Base-by-base conservation (phyloP, 495 filamentous ascomycete species). In the Podospora pseudocomata region DNA sequence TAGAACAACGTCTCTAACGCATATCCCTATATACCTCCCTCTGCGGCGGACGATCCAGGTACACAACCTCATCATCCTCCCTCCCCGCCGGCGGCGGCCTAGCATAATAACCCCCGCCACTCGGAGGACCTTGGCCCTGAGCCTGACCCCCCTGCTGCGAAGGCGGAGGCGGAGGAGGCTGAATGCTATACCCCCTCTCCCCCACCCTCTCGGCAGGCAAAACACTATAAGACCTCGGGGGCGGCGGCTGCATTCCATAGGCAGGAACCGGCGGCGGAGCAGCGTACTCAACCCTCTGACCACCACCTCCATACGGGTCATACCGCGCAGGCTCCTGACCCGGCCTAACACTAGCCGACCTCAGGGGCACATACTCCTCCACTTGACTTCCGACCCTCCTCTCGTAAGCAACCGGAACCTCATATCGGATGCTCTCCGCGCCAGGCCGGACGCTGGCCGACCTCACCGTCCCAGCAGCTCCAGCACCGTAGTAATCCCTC, bases 381-480 rank as follows among this genome's bases (percentile, higher is more conserved):
- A 23, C 61, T 39, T 20, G 81, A 1, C 86, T 86, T 16, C 82
- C 82, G 49, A 85, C 78, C 64, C 84, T 81, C 34, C 86, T 81
- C 65, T 83, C 74, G 63, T 82, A 83, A 23, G 63, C 66, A 27
- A 67, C 64, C 18, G 75, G 71, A 2, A 74, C 28, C 67, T 89
- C 86, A 70, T 90, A 90, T 49, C 85, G 84, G 32, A 81, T 67
- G 34, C 77, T 71, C 57, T 81, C 80, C 18, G 72, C 63, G 2
- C 32, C 34, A 2, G 88, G 88, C 62, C 86, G 83, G 26, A 88
- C 85, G 71, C 87, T 90, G 19, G 82, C 73, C 39, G 85, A 81
- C 65, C 87, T 76, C n/a, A 58, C 11, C 5, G 9, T 16, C 7
- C 39, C 39, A 49, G 39, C 39, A 13, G 9, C 39, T 13, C 9